phyloP scores from a whole-genome alignment of 306 rosid genomes.

The Ammopiptanthus mongolicus region DNA sequence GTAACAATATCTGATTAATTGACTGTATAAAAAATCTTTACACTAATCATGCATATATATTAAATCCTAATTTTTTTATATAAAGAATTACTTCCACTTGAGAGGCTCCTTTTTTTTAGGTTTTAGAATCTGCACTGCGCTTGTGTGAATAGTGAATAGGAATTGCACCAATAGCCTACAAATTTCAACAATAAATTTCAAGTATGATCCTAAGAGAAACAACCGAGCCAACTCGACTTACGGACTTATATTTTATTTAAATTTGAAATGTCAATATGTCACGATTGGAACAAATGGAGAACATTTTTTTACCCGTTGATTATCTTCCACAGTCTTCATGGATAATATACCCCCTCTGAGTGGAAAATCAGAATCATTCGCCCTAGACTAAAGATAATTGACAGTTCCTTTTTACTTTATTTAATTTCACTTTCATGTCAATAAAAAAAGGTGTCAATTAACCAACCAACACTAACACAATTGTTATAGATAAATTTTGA shows the following conservation, averaged over 20 bases:
- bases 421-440: constrained; percentile 19
- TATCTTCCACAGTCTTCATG: background rate
- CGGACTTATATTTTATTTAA: background rate
- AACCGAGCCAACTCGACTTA: background rate
- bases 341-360: background rate
- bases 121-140: background rate
- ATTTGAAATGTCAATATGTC: background rate
- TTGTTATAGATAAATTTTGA: too few relatives aligned
- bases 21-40: too few relatives aligned
- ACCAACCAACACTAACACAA: too few relatives aligned
- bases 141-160: background rate
- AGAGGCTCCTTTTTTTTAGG: background rate
- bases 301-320: background rate
- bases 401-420: constrained; percentile 3
- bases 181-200: background rate
- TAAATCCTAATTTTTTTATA: too few relatives aligned
- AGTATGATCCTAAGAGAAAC: background rate
- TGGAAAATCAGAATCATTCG: constrained; percentile 7
- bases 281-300: background rate
- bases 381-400: constrained; percentile 15
- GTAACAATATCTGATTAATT: too few relatives aligned
- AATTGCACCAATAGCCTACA: background rate
- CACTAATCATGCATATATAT: too few relatives aligned
- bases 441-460: constrained; percentile 10
- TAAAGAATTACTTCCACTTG: too few relatives aligned